Evolutionary conservation across 164 flowering plant genomes (phyloP).

Genomic region (Stephania cephalantha): DNA sequence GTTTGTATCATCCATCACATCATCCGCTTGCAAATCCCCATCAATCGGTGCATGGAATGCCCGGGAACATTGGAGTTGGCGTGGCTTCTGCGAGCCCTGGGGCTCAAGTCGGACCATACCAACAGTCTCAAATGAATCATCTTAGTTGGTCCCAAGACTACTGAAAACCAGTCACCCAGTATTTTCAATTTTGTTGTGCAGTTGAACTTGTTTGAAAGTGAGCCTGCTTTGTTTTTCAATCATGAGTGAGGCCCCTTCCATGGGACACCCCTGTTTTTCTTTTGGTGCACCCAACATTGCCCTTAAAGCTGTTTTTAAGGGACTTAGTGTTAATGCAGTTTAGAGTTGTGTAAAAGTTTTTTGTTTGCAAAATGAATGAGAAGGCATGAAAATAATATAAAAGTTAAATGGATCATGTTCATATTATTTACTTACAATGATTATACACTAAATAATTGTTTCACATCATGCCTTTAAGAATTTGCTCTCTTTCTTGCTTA

Average conservation of each 20-base stretch:
- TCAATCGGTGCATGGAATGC: conserved; percentile 57
- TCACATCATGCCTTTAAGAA: neutral
- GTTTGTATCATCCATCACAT: conserved; percentile 63
- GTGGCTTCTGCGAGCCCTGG: conserved; percentile 55
- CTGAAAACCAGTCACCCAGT: conserved; percentile 19
- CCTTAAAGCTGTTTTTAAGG: neutral
- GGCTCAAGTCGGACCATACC: conserved; percentile 73
- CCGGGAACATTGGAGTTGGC: conserved; percentile 61
- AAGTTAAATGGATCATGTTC: neutral
- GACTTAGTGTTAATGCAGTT: neutral
- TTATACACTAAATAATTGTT: neutral
- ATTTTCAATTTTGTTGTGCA: neutral
- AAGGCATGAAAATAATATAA: neutral
- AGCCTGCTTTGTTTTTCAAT: neutral
- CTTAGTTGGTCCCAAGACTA: conserved; percentile 72
- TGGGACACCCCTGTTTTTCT: neutral
- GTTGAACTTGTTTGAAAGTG: neutral
- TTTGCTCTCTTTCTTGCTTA: neutral
- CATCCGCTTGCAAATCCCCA: conserved; percentile 61
- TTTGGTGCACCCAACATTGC: neutral
- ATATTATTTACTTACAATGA: neutral
- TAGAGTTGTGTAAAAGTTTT: neutral
- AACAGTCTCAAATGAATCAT: conserved; percentile 78
- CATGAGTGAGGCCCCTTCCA: neutral
- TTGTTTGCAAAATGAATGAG: neutral